Evolutionary conservation across 257 asterid species (phyloP), one percentile per base, ranked within the genome.

Genomic region (Rauvolfia tetraphylla): DNA sequence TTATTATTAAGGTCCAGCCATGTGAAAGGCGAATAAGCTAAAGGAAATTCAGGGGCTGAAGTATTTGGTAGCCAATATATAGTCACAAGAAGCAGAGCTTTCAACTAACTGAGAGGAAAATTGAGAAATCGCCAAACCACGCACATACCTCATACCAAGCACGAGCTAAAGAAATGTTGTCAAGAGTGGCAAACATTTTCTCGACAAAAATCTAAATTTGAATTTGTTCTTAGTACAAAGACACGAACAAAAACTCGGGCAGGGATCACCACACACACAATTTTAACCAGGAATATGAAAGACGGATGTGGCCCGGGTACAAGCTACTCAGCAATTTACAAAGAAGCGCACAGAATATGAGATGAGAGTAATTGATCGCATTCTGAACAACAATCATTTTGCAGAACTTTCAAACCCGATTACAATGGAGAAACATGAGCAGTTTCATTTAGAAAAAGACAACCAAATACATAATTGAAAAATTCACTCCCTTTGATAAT

Each of bases 401-500:
- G 29, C 11, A n/a, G 76, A 65, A 58, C 53, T 61, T 51, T 34
- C 67, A 73, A 70, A 54, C 42, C 29, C 69, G 15, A 34, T 57
- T 84, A 93, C 78, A 93, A 74, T 10, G 86, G 93, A 71, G 93
- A 83, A 34, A 91, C 97, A 85, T 92, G 92, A 75, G 85, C 79
- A 53, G 90, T 85, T 86, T 95, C 96, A 58, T 91, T 89, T 29
- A 95, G 86, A 78, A 95, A 95, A 79, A 95, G 98, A 83, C 99
- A 92, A 61, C 99, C 97, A 78, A 95, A 95, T 25, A 93, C 92
- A 58, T 79, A 73, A 83, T 95, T 91, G 91, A 77, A 92, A 69
- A 95, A 95, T 31, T 92, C 93, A 8, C 84, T 83, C 48, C 93
- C 99, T 81, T 86, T 87, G 44, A 95, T 62, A 29, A 83, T 31